phyloP scores from a whole-genome alignment of 768 basidiomycete species.

The Phlegmacium glaucopus region DNA sequence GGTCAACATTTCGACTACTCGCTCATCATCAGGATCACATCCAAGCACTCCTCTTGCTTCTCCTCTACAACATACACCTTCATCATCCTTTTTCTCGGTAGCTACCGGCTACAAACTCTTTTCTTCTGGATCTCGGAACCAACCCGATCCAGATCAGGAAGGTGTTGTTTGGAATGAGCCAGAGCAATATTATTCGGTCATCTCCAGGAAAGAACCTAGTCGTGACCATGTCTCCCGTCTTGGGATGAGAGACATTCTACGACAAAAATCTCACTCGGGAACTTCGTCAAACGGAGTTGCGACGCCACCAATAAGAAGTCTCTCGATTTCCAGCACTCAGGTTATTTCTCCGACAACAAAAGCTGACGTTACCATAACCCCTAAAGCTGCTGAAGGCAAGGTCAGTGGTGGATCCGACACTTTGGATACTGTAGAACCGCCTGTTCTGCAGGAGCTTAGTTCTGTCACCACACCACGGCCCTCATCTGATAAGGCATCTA shows the following conservation, averaged over 20 bases:
- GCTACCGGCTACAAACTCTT: conserved; percentile 50
- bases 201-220: conserved; percentile 61
- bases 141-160: conserved; percentile 60
- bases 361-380: conserved; percentile 46
- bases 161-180: conserved; percentile 56
- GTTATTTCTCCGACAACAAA: conserved; percentile 34
- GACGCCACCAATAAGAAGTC: not conserved
- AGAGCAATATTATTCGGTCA: conserved; percentile 57
- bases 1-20: conserved; percentile 32
- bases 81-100: conserved; percentile 45
- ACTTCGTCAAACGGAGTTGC: not conserved
- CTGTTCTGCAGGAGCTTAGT: conserved; percentile 25
- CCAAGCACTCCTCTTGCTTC: conserved; percentile 20
- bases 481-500: conserved; percentile 14
- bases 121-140: conserved; percentile 31
- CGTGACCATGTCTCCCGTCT: conserved; percentile 56
- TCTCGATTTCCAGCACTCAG: conserved; percentile 1
- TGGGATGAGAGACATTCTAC: conserved; percentile 58
- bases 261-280: conserved; percentile 42
- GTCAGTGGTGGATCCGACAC: conserved; percentile 33
- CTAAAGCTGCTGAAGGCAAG: conserved; percentile 49
- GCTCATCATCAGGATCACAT: conserved; percentile 19
- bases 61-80: conserved; percentile 25
- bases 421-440: conserved; percentile 38
- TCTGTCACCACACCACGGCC: conserved; percentile 22